These are phyloP conservation scores for Annulohypoxylon stygium DNA, from an alignment of 495 filamentous ascomycete genomes.

Conservation along the genomic window DNA sequence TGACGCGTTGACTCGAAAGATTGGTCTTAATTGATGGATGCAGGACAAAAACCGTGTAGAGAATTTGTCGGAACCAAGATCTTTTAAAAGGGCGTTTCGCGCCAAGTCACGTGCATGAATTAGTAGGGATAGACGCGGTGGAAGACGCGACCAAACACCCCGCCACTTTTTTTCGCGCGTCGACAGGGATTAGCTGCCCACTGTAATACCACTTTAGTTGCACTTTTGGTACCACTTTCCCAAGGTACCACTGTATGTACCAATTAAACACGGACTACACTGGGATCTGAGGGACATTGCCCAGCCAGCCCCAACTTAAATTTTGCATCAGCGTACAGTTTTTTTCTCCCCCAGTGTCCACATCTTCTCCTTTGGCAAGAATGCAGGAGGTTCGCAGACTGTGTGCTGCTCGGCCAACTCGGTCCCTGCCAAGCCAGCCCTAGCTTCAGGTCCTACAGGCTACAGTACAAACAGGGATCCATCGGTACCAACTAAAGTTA, in stretches of 20 bases:
- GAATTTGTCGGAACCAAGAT: constrained; percentile 36
- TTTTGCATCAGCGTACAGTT: constrained; percentile 1
- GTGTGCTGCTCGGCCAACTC: constrained; percentile 14
- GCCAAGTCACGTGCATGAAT: constrained; percentile 49
- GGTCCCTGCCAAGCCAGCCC: constrained; percentile 25
- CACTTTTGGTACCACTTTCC: not conserved
- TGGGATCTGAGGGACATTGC: not conserved
- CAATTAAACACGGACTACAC: not conserved
- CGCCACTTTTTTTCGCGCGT: constrained; percentile 47
- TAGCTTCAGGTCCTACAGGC: constrained; percentile 32
- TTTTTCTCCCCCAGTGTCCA: no score
- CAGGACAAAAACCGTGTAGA: constrained; percentile 37
- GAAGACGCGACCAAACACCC: constrained; percentile 31
- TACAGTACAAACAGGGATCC: constrained; percentile 29
- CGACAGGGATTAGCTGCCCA: constrained; percentile 1
- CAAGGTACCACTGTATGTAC: not conserved
- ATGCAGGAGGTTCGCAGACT: constrained; percentile 20
- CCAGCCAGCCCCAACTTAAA: constrained; percentile 10
- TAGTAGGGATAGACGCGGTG: constrained; percentile 28
- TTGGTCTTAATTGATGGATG: constrained; percentile 42
- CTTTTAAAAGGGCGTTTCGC: constrained; percentile 49
- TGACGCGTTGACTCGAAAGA: constrained; percentile 33
- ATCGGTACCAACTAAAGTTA: constrained; percentile 39
- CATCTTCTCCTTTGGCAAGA: constrained; percentile 19
- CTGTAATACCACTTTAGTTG: not conserved